Conservation (phyloP, 768 basidiomycete genomes). For the Boletus huronensis region DNA sequence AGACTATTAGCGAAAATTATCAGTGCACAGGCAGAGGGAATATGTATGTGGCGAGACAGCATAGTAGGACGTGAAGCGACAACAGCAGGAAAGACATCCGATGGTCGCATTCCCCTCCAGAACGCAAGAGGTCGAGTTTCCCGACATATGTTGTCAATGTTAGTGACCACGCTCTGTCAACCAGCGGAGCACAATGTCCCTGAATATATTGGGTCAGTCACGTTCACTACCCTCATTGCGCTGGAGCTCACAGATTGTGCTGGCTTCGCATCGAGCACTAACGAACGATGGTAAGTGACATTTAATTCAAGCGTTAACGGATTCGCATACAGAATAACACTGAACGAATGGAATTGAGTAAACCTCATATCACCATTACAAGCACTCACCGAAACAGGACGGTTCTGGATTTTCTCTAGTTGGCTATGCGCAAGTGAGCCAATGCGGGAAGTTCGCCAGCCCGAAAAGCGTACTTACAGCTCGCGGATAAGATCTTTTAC, state of each 20-base stretch:
- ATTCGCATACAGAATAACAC: slow-evolving; percentile 72
- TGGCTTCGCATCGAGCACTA: slow-evolving; percentile 97
- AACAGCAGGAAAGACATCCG: not conserved
- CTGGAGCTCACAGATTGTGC: slow-evolving; percentile 72
- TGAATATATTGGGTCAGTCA: slow-evolving; percentile 22
- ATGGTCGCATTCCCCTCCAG: not conserved
- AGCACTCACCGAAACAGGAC: slow-evolving; percentile 79
- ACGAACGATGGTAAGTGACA: not conserved
- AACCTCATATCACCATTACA: not conserved
- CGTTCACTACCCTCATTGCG: not conserved
- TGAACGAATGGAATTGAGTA: slow-evolving; percentile 24
- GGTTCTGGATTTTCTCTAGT: slow-evolving; percentile 73
- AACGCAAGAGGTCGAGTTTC: not conserved
- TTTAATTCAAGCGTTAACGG: not conserved
- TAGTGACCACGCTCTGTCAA: slow-evolving; percentile 72
- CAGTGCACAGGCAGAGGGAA: not conserved
- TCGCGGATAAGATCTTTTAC: slow-evolving; percentile 82
- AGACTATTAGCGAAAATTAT: not conserved
- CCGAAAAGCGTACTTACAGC: slow-evolving; percentile 45
- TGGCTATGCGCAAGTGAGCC: slow-evolving; percentile 36
- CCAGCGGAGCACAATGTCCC: slow-evolving; percentile 89
- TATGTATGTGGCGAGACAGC: not conserved
- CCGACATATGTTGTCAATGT: slow-evolving; percentile 1
- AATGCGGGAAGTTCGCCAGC: too few relatives aligned
- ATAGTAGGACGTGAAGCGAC: not conserved